Evolutionary conservation across 2,329 filamentous ascomycete genomes (phyloP).

Genomic region (Grosmannia penicillata): DNA sequence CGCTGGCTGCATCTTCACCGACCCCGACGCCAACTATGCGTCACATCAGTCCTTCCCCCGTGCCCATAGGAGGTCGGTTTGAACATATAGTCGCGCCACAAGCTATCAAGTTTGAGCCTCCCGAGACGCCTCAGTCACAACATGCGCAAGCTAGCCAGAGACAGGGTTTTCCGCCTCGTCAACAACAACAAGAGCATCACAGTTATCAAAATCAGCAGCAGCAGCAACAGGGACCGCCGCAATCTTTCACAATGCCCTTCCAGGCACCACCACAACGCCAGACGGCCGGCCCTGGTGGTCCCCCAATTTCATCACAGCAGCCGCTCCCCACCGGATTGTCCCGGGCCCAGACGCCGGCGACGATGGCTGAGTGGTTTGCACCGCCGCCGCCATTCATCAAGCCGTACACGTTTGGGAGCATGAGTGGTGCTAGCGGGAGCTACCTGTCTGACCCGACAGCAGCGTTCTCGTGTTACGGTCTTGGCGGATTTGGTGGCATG

Average conservation of each 20-base stretch:
- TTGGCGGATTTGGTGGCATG: constrained; percentile 7
- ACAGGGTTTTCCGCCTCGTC: constrained; percentile 1
- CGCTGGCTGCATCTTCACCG: constrained; percentile 12
- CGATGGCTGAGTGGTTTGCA: constrained; percentile 34
- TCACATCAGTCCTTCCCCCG: constrained; percentile 15
- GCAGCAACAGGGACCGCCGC: too few relatives aligned
- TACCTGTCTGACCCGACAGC: constrained; percentile 11
- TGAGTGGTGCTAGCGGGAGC: constrained; percentile 16
- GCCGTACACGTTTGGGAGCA: constrained; percentile 28
- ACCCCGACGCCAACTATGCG: constrained; percentile 21
- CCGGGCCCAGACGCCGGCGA: too few relatives aligned
- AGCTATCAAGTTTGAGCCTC: constrained; percentile 12
- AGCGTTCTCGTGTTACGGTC: constrained; percentile 12
- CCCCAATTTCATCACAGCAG: too few relatives aligned
- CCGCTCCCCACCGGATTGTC: too few relatives aligned
- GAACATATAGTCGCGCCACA: not conserved
- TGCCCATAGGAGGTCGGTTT: constrained; percentile 11
- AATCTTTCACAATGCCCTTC: too few relatives aligned
- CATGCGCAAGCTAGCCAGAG: constrained; percentile 9
- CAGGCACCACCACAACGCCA: too few relatives aligned
- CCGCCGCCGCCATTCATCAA: constrained; percentile 37
- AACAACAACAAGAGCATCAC: not conserved
- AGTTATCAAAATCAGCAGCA: constrained; percentile 8
- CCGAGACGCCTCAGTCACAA: constrained; percentile 11
- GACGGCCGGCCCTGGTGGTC: too few relatives aligned